Percentiles rank a stretch among this genome's conserved stretches.
These are phyloP conservation scores for Lachnellula subtilissima DNA, from an alignment of 2,329 filamentous ascomycete genomes.

Conservation along the genomic window DNA sequence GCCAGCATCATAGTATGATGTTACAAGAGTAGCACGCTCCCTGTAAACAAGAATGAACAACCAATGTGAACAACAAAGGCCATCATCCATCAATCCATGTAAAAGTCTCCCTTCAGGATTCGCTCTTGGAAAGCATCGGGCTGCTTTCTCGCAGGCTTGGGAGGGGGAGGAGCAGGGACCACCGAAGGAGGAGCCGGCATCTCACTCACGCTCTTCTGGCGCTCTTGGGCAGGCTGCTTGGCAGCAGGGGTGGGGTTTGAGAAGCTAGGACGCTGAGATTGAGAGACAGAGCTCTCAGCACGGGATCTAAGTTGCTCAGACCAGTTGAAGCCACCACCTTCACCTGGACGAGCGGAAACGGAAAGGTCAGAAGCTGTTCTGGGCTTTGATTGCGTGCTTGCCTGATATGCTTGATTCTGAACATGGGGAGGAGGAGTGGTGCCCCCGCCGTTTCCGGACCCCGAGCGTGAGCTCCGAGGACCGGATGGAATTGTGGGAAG, in stretches of 20 bases:
- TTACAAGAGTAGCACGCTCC: background rate
- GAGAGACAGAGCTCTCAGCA: conserved; percentile 71
- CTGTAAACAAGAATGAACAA: conserved; percentile 1
- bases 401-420: conserved; percentile 37
- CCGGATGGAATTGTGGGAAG: conserved; percentile 27
- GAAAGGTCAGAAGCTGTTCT: conserved; percentile 62
- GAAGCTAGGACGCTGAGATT: conserved; percentile 30
- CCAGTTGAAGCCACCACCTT: conserved; percentile 87
- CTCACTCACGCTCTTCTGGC: conserved; percentile 65
- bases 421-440: conserved; percentile 19
- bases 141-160: conserved; percentile 49
- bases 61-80: background rate
- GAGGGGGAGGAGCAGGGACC: conserved; percentile 35
- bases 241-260: conserved; percentile 23
- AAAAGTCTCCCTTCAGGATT: conserved; percentile 95
- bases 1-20: conserved; percentile 7
- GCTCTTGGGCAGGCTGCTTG: conserved; percentile 48
- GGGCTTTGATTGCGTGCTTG: conserved; percentile 53
- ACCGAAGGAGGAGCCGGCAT: conserved; percentile 50
- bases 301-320: conserved; percentile 90
- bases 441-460: conserved; percentile 19
- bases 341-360: conserved; percentile 61
- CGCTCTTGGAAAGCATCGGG: conserved; percentile 95
- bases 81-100: conserved; percentile 70
- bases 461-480: conserved; percentile 20